Conservation (phyloP, 2,329 filamentous ascomycete species). For the Annulohypoxylon truncatum region DNA sequence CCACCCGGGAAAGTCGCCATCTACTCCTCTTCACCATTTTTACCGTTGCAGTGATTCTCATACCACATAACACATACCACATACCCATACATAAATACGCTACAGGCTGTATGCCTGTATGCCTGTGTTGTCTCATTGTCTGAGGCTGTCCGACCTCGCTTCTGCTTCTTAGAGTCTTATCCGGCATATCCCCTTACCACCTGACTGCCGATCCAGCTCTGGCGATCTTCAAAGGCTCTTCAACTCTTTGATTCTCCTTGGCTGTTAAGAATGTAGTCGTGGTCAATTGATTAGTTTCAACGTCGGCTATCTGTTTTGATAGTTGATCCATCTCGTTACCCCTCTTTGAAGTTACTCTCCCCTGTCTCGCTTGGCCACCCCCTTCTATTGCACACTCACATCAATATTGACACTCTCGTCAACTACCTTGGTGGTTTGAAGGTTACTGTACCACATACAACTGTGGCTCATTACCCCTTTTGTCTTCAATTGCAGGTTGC, state of each 20-base stretch:
- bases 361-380: conserved; percentile 33
- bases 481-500: conserved; percentile 37
- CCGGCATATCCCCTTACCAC: conserved; percentile 31
- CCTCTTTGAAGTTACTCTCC: too few relatives aligned
- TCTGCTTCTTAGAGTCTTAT: conserved; percentile 17
- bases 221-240: conserved; percentile 30
- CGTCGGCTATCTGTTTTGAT: conserved; percentile 39
- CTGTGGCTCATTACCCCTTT: conserved; percentile 39
- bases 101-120: conserved; percentile 29
- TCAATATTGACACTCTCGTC: conserved; percentile 7
- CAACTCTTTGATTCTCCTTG: background rate
- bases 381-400: background rate
- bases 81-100: conserved; percentile 12
- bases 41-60: conserved; percentile 26
- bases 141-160: conserved; percentile 40
- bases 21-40: conserved; percentile 10
- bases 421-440: background rate
- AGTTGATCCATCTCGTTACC: conserved; percentile 41
- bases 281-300: conserved; percentile 36
- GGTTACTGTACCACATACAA: conserved; percentile 31
- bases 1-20: conserved; percentile 20
- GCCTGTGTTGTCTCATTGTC: conserved; percentile 18
- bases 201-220: conserved; percentile 39
- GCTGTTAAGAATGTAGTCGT: conserved; percentile 11
- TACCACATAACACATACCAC: background rate